A percentile compares a stretch with the other conserved stretches of the same genome.
Conservation (phyloP, 2,329 filamentous ascomycete genomes). For the Cladophialophora bantiana region DNA sequence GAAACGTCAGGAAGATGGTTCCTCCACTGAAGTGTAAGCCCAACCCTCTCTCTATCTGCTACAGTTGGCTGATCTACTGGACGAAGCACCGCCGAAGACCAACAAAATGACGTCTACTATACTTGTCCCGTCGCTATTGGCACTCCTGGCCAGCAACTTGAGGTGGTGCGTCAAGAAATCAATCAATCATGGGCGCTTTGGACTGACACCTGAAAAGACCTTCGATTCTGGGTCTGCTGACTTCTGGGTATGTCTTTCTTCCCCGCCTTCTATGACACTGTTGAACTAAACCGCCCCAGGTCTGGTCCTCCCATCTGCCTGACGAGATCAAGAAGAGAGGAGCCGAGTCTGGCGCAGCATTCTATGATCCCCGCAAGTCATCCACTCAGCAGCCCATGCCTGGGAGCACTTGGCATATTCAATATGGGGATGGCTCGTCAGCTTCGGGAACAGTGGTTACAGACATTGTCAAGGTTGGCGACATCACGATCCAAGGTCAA, state of each 20-base stretch:
- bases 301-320: conserved; percentile 62
- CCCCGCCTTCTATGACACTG: conserved; percentile 15
- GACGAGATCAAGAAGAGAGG: conserved; percentile 45
- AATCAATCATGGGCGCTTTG: not conserved
- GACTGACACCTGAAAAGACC: conserved; percentile 47
- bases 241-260: conserved; percentile 59
- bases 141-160: conserved; percentile 67
- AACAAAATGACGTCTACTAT: conserved; percentile 72
- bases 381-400: conserved; percentile 61
- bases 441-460: conserved; percentile 71
- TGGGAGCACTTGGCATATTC: conserved; percentile 68
- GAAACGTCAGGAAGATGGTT: conserved; percentile 27
- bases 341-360: conserved; percentile 53
- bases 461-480: conserved; percentile 68
- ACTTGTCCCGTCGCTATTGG: conserved; percentile 70
- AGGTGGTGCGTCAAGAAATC: conserved; percentile 38
- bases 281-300: conserved; percentile 46
- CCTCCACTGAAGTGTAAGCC: conserved; percentile 29
- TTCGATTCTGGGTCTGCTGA: conserved; percentile 77
- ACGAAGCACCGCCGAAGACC: conserved; percentile 65
- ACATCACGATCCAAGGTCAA: conserved; percentile 67
- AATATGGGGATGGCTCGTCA: conserved; percentile 72
- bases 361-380: conserved; percentile 69
- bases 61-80: conserved; percentile 3
- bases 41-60: not conserved